Percentiles rank a stretch among this genome's conserved stretches.
Evolutionary conservation across 1,139 yeast species (phyloP).

Genomic region (Suzukiozyma palmioleophila): DNA sequence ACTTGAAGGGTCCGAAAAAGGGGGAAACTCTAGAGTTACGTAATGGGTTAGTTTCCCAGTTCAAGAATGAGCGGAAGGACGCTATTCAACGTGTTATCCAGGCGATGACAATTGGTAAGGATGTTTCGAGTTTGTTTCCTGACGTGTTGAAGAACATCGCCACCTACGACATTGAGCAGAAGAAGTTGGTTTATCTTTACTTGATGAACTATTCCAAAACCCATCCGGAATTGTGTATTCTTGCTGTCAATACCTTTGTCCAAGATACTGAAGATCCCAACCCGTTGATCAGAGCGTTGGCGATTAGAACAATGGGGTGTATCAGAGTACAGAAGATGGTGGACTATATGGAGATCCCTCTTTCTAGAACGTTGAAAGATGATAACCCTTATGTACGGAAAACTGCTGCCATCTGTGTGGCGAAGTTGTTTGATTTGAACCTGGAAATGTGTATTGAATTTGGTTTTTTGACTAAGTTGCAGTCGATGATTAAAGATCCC

Average conservation of each 20-base stretch:
- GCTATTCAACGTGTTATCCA: constrained; percentile 96
- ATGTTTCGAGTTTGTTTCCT: constrained; percentile 90
- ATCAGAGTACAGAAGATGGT: constrained; percentile 93
- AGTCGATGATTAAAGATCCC: constrained; percentile 72
- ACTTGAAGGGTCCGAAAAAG: constrained; percentile 44
- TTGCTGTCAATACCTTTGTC: constrained; percentile 97
- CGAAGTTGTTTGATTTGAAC: constrained; percentile 86
- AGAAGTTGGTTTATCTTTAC: constrained; percentile 90
- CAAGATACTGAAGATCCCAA: constrained; percentile 96
- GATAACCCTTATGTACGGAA: constrained; percentile 97
- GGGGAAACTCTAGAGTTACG: constrained; percentile 89
- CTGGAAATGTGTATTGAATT: constrained; percentile 78
- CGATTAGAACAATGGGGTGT: constrained; percentile 98
- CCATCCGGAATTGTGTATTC: constrained; percentile 90
- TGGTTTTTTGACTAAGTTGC: constrained; percentile 73
- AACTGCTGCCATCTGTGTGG: constrained; percentile 97
- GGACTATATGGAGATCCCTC: constrained; percentile 89
- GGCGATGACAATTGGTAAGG: constrained; percentile 99
- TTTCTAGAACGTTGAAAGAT: constrained; percentile 78
- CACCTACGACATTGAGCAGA: constrained; percentile 94
- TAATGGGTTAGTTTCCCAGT: constrained; percentile 89
- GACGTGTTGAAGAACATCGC: constrained; percentile 96
- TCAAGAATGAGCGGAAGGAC: constrained; percentile 90
- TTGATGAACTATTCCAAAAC: constrained; percentile 96
- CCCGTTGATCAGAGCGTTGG: constrained; percentile 92